phyloP scores from a whole-genome alignment of 306 rosid species.

The Cyclanthera cordifolia region DNA sequence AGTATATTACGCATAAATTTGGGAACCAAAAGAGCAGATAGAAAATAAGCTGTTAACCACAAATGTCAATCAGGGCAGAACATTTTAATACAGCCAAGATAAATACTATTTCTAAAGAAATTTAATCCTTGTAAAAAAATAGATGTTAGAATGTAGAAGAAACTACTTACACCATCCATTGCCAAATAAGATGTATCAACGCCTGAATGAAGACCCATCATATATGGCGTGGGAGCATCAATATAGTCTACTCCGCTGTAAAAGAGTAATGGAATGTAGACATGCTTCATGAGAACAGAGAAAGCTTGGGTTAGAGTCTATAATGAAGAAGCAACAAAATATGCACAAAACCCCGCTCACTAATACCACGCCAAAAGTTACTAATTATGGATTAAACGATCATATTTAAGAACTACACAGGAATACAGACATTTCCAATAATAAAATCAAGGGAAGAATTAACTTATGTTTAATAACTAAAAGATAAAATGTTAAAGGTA shows the following conservation, averaged over 20 bases:
- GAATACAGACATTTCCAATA: neutral
- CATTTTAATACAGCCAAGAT: neutral
- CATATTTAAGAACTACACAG: neutral
- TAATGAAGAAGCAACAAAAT: conserved; percentile 16
- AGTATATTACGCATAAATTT: neutral
- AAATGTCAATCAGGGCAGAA: neutral
- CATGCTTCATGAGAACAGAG: conserved; percentile 68
- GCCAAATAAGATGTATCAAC: conserved; percentile 69
- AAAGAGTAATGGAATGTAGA: conserved; percentile 97
- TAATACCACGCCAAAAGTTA: neutral
- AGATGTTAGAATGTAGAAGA: neutral
- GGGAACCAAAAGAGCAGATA: neutral
- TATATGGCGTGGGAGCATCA: conserved; percentile 96
- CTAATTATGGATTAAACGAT: neutral
- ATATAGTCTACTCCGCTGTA: conserved; percentile 99
- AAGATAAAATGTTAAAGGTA: conserved; percentile 8
- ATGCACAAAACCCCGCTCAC: neutral
- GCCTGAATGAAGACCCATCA: conserved; percentile 98
- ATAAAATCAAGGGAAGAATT: neutral
- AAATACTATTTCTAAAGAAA: neutral
- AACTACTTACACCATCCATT: conserved; percentile 88
- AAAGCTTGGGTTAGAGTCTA: conserved; percentile 32
- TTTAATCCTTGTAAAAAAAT: neutral
- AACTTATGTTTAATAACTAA: neutral
- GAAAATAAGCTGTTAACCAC: neutral